Evolutionary conservation across 2,329 filamentous ascomycete species (phyloP), one percentile per base, ranked within the genome.

Genomic region (Cordyceps tenuipes): DNA sequence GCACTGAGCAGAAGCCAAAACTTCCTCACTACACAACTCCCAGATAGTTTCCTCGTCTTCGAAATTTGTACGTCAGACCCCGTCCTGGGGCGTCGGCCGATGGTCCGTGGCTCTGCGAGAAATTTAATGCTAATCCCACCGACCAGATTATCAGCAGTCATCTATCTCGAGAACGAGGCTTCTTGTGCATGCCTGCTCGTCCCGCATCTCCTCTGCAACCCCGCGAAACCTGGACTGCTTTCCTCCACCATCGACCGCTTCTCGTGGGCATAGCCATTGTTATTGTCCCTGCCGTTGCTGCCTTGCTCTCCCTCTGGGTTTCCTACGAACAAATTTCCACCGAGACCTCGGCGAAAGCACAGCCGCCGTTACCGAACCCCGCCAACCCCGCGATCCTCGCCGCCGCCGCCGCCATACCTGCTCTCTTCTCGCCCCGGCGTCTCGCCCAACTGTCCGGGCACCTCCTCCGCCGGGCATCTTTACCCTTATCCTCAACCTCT

Each of bases 391-490:
- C 57, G 29, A 7, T 29, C 17, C n/a, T 46, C 41, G 44, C 59
- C 52, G 23, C 41, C 36, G 34, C 21, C 51, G 58, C 51, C 13
- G 46, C 53, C 59, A 47, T 60, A 54, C 46, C 61, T 31, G 57
- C 61, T 36, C 36, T 51, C 48, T 9, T 70, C 62, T 47, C 62
- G 36, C 62, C 61, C 47, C 62, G 61, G 58, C 63, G 63, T 53
- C 50, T 66, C 59, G 64, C 63, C 63, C 61, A 62, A 52, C 57
- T 62, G 8, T 60, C 61, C n/a, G 52, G 41, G 34, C 51, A 13
- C 64, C 62, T 46, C 62, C 63, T 36, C 51, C 63, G 17, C 50
- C 56, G 60, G 41, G 34, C 51, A 13, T 63, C 62, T 44, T 62
- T 63, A 41, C 51, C 63, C 57, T 36, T 10, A 36, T 36, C 5